These are phyloP conservation scores for Amanita muscaria DNA, from an alignment of 768 basidiomycete species.

Conservation along the genomic window DNA sequence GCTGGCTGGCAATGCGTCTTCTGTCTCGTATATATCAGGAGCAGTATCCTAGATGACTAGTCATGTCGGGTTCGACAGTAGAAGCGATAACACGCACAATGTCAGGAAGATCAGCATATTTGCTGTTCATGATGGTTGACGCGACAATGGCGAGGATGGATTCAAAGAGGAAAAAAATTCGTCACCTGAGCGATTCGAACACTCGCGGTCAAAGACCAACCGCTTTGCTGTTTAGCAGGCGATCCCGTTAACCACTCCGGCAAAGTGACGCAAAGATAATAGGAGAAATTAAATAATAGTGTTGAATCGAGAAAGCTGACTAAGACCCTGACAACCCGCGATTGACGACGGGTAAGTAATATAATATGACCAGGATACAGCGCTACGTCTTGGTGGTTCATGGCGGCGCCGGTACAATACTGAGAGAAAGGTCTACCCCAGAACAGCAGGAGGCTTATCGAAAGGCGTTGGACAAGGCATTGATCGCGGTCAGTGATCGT, in stretches of 20 bases:
- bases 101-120: constrained; percentile 87
- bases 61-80: constrained; percentile 6
- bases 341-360: too few species aligned
- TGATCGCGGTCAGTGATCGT: constrained; percentile 31
- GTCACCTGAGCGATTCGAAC: constrained; percentile 49
- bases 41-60: constrained; percentile 62
- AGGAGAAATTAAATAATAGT: too few species aligned
- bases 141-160: too few species aligned
- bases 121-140: constrained; percentile 49
- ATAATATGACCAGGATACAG: not conserved
- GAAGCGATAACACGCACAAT: constrained; percentile 50
- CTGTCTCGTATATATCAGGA: constrained; percentile 88
- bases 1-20: constrained; percentile 56
- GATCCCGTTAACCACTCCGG: constrained; percentile 92
- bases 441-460: constrained; percentile 53
- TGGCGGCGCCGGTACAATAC: constrained; percentile 74
- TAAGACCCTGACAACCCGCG: too few species aligned
- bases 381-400: constrained; percentile 57
- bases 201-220: constrained; percentile 44
- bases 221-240: constrained; percentile 51
- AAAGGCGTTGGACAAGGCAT: constrained; percentile 41
- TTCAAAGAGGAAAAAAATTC: constrained; percentile 20
- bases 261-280: constrained; percentile 73
- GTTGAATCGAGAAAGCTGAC: too few species aligned
- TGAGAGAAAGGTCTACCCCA: constrained; percentile 45